Percentiles rank a stretch among this genome's conserved stretches.
Conservation (phyloP, 2,329 filamentous ascomycete genomes). For the Curvularia sp. region DNA sequence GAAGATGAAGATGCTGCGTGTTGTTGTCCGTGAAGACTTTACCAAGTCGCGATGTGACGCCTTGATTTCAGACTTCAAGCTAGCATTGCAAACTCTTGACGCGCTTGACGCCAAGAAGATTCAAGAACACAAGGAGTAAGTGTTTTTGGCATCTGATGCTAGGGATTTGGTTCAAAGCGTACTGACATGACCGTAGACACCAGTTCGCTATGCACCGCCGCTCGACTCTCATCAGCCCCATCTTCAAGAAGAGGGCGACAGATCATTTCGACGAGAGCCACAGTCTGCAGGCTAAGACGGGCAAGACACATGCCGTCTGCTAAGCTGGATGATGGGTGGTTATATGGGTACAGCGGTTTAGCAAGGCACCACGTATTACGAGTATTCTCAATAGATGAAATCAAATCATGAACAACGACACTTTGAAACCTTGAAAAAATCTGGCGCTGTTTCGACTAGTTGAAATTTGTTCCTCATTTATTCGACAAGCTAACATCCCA, state of each 20-base stretch:
- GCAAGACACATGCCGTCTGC: conserved; percentile 89
- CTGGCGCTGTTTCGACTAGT: too few relatives aligned
- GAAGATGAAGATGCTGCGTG: conserved; percentile 85
- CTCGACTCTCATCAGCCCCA: conserved; percentile 37
- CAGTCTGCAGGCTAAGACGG: conserved; percentile 85
- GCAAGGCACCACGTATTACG: background rate
- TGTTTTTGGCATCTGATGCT: background rate
- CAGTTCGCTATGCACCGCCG: conserved; percentile 37
- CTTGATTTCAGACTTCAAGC: conserved; percentile 78
- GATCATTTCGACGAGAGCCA: conserved; percentile 79
- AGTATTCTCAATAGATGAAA: background rate
- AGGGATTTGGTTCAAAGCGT: background rate
- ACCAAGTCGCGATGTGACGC: conserved; percentile 80
- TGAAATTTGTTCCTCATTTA: too few relatives aligned
- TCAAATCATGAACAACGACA: background rate
- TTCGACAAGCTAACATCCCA: too few relatives aligned
- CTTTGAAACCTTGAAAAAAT: background rate
- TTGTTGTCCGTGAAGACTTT: conserved; percentile 94
- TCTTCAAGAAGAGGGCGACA: conserved; percentile 47
- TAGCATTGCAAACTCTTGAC: conserved; percentile 74
- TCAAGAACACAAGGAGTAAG: conserved; percentile 70
- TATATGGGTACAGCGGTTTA: background rate
- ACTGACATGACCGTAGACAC: conserved; percentile 23
- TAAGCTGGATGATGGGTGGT: conserved; percentile 51
- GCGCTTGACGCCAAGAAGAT: conserved; percentile 76